Evolutionary conservation across 257 asterid species (phyloP), one percentile per base, ranked within the genome.

Genomic region (Rauvolfia tetraphylla): DNA sequence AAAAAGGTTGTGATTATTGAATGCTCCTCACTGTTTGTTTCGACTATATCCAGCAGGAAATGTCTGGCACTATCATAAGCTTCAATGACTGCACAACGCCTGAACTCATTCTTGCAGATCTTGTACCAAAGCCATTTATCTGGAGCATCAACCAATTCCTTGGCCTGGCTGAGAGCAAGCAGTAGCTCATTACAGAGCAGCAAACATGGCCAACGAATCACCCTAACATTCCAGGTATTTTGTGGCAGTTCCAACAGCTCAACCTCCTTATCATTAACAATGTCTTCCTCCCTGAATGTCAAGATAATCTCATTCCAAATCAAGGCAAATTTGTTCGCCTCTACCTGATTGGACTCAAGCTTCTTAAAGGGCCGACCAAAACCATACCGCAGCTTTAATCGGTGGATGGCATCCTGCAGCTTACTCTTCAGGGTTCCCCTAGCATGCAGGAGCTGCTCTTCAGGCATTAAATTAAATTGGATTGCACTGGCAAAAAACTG

Each of bases 401-500:
- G 91, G 75, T 86, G 88, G 71, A 93, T 85, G 81, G 84, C 91
- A 82, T 95, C 98, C 85, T 82, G 86, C 82, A 95, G 58, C 89
- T 89, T 95, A 90, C 89, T 95, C 87, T 79, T 92, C 10, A 95
- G 57, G 70, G 93, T 85, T 72, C 99, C 96, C 78, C 90, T 84
- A 44, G 88, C 83, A 83, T 85, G 85, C 90, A 95, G 62, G 29
- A 91, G 86, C 96, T 95, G 99, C 85, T 95, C 99, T 90, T 95
- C 96, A 23, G 99, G 99, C 98, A 95, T 93, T 83, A 95, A 90
- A 83, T 93, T 95, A 78, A 95, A 95, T 85, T 93, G 98, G 71
- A 95, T 91, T 54, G 99, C 98, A 83, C 98, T 95, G 18, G 99
- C 99, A 82, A 95, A 95, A 85, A 95, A 93, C 83, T 95, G 99